Evolutionary conservation across 768 basidiomycete genomes (phyloP), one percentile per base, ranked within the genome.

Genomic region (Pulveroboletus ravenelii): DNA sequence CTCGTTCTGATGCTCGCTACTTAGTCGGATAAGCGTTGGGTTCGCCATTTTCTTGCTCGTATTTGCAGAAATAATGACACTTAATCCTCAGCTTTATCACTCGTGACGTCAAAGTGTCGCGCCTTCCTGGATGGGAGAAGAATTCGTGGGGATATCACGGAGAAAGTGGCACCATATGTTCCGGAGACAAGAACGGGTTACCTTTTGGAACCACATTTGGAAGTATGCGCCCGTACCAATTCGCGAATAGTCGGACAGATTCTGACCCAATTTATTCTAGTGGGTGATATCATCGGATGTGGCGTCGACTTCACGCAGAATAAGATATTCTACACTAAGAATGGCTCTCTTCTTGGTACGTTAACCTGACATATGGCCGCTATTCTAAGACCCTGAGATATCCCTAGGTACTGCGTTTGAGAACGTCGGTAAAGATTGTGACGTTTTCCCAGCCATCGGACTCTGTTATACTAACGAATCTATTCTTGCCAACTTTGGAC

Each of bases 81-180:
- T 10, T 50, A 47, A 29, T 38, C 41, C 29, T 30, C 50, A 91
- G 89, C 18, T 86, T 94, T 65, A 78, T 85, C 41, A 78, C 79
- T 9, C 76, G 73, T 13, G 78, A 79, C 39, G 83, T 86, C 45
- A 81, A 80, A 60, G 70, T 87, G 45, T 78, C 80, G 29, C 84
- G 89, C 45, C 78, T 93, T 30, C 92, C 93, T 32, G 92, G 92
- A 18, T 89, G 86, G 87, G 89, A 93, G 64, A 72, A 75, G 50
- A 79, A 81, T 54, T 93, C 89, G 6, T 94, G 91, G 89, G 92
- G 91, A 46, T 95, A 92, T 65, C 87, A 93, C 59, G 91, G 87
- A n/a, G 90, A 93, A 57, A 91, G 89, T 60, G 92, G 93, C 6
- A 79, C 75, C 50, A 76, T 85, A 3, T 91, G 89, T 67, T 81